Conservation (phyloP, 441 rosid genomes). For the Erysimum cheiri region DNA sequence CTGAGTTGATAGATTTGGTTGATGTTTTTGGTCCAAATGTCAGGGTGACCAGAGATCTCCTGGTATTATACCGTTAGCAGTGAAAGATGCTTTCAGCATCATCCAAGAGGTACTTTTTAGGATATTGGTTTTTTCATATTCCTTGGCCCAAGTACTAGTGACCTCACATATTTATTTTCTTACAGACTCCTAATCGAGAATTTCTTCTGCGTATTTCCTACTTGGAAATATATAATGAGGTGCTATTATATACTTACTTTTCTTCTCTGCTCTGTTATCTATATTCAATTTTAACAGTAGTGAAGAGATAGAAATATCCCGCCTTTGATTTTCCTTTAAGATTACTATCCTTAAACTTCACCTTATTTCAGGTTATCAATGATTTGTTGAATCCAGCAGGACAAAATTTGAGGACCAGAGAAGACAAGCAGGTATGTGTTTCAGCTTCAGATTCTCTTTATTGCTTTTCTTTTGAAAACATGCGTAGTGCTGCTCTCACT, state of each 20-base stretch:
- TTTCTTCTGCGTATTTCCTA: conserved; percentile 97
- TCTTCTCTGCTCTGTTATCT: conserved; percentile 22
- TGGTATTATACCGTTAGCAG: conserved; percentile 96
- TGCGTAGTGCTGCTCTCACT: conserved; percentile 20
- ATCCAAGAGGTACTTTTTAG: conserved; percentile 86
- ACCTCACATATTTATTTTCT: conserved; percentile 43
- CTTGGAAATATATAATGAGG: conserved; percentile 98
- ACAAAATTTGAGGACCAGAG: conserved; percentile 96
- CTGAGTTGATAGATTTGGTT: conserved; percentile 36
- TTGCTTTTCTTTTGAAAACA: conserved; percentile 21
- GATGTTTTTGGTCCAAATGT: conserved; percentile 44
- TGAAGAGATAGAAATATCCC: conserved; percentile 35
- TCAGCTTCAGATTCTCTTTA: conserved; percentile 26
- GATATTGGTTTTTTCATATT: conserved; percentile 39
- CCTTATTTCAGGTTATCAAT: conserved; percentile 80
- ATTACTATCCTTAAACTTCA: conserved; percentile 42
- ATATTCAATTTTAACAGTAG: conserved; percentile 22
- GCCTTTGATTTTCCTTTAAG: conserved; percentile 25
- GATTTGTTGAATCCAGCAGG: conserved; percentile 98
- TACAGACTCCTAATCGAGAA: conserved; percentile 91
- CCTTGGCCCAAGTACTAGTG: conserved; percentile 36
- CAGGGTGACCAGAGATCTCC: conserved; percentile 99
- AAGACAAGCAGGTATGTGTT: conserved; percentile 87
- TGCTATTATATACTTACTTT: conserved; percentile 45
- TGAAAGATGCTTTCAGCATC: conserved; percentile 95